These are phyloP conservation scores for Penicillium steckii DNA, from an alignment of 495 filamentous ascomycete species.

Conservation along the genomic window DNA sequence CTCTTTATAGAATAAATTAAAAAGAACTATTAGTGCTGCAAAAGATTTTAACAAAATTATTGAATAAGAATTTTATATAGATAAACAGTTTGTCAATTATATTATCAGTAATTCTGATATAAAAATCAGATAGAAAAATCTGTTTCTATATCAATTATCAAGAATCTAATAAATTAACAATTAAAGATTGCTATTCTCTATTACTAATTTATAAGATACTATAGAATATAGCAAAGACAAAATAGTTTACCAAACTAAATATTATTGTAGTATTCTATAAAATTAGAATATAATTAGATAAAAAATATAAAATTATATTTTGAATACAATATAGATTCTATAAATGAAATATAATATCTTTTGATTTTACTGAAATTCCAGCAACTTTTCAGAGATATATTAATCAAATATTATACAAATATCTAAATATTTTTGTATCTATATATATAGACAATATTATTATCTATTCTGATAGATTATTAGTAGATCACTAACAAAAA, in stretches of 20 bases:
- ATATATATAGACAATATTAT: constrained; percentile 3
- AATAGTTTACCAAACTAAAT: too few species aligned
- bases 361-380: not conserved
- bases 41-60: too few species aligned
- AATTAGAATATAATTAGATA: too few species aligned
- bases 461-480: constrained; percentile 15
- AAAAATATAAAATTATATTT: not conserved
- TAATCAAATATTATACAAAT: not conserved
- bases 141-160: not conserved
- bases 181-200: not conserved
- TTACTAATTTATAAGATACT: not conserved
- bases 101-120: not conserved
- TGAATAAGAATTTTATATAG: not conserved
- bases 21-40: too few species aligned
- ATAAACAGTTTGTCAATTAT: not conserved
- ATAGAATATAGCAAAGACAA: too few species aligned
- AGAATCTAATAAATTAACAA: not conserved
- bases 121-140: not conserved
- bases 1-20: not conserved
- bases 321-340: not conserved
- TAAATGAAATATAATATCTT: not conserved
- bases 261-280: not conserved
- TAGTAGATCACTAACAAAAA: too few species aligned
- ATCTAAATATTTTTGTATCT: constrained; percentile 7
- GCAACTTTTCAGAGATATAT: not conserved